Percentiles rank a stretch among this genome's conserved stretches.
phyloP scores from a whole-genome alignment of 345 rosid species.

The Erucastrum elatum region DNA sequence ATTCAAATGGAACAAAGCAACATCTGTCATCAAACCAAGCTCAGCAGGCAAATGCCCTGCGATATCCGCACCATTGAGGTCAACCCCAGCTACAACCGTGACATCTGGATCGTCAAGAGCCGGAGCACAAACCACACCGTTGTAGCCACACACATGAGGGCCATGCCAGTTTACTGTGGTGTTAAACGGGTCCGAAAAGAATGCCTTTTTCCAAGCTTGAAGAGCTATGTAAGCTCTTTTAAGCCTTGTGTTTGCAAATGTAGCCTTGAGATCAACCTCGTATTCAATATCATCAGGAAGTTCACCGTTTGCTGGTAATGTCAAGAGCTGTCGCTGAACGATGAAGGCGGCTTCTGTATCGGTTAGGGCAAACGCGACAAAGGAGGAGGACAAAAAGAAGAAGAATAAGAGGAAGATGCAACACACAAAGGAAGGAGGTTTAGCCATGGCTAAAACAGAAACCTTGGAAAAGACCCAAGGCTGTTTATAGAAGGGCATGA shows the following conservation, averaged over 20 bases:
- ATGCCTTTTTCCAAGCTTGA: slow-evolving; percentile 75
- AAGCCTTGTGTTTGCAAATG: slow-evolving; percentile 60
- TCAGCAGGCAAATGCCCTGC: slow-evolving; percentile 80
- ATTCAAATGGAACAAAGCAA: slow-evolving; percentile 71
- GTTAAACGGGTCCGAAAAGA: slow-evolving; percentile 75
- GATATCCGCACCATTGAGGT: slow-evolving; percentile 78
- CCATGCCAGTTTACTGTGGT: slow-evolving; percentile 79
- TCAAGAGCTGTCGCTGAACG: slow-evolving; percentile 64
- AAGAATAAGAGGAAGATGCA: slow-evolving; percentile 41
- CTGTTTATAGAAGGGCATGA: slow-evolving; percentile 55
- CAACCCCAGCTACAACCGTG: slow-evolving; percentile 70
- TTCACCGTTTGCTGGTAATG: slow-evolving; percentile 44
- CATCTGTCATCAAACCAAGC: slow-evolving; percentile 64
- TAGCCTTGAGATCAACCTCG: slow-evolving; percentile 39
- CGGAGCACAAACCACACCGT: slow-evolving; percentile 70
- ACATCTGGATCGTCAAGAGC: slow-evolving; percentile 55
- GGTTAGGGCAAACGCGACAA: slow-evolving; percentile 47
- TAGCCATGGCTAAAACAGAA: slow-evolving; percentile 45
- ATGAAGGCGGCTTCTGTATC: slow-evolving; percentile 62
- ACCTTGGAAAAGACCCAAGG: slow-evolving; percentile 74
- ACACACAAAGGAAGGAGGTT: slow-evolving; percentile 56
- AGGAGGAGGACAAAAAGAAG: slow-evolving; percentile 33
- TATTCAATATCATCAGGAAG: slow-evolving; percentile 42
- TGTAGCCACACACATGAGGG: slow-evolving; percentile 64
- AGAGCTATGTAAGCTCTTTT: slow-evolving; percentile 70